Conservation (phyloP, 2,329 filamentous ascomycete genomes). For the Aurifilum marmelostoma region DNA sequence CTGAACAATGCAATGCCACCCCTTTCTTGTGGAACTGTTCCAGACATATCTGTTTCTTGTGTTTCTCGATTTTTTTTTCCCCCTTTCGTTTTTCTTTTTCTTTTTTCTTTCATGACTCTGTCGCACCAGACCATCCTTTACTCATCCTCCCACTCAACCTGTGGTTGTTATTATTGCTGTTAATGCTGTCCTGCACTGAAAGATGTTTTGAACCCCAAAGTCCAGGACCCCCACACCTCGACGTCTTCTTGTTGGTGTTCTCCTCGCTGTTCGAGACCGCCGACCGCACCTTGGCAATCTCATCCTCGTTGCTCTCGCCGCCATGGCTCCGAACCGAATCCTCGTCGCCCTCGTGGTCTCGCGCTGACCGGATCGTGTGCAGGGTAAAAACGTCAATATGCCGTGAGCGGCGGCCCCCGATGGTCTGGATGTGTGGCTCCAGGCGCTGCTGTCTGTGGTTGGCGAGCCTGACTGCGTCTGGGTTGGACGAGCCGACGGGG, state of each 20-base stretch:
- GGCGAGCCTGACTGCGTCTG: neutral
- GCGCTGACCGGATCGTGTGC: constrained; percentile 6
- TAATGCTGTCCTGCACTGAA: neutral
- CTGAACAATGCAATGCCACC: neutral
- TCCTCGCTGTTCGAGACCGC: constrained; percentile 6
- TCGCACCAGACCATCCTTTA: neutral
- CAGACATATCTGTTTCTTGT: neutral
- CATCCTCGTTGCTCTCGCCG: neutral
- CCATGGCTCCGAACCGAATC: constrained; percentile 5
- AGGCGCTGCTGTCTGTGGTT: neutral
- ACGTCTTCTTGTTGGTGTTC: neutral
- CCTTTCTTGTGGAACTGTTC: neutral
- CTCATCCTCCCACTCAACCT: neutral
- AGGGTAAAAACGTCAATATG: constrained; percentile 14
- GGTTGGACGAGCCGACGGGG: constrained; percentile 9
- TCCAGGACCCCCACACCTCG: neutral
- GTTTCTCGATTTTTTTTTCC: neutral
- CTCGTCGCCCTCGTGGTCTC: neutral
- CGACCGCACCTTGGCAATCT: neutral
- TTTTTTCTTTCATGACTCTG: neutral
- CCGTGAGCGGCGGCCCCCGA: neutral
- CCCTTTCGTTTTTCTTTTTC: neutral
- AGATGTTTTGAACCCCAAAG: neutral
- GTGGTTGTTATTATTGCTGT: neutral
- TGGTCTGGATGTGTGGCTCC: neutral